These are phyloP conservation scores for Tricholoma furcatifolium DNA, from an alignment of 768 basidiomycete species.

Conservation along the genomic window DNA sequence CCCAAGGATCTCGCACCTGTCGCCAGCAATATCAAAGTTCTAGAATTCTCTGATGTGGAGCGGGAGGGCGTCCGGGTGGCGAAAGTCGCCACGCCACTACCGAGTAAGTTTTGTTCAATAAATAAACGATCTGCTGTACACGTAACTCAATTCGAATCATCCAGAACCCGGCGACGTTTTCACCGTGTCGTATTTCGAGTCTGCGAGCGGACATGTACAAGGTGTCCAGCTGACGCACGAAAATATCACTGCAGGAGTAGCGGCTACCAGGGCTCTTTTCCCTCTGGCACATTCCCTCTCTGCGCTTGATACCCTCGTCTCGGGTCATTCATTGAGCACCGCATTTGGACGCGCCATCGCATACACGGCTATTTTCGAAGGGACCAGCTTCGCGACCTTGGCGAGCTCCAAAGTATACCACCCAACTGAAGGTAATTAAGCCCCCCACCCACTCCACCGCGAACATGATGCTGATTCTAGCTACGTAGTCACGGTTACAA, in stretches of 20 bases:
- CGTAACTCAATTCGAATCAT: conserved; percentile 7
- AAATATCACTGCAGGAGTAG: conserved; percentile 88
- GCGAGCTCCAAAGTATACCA: conserved; percentile 53
- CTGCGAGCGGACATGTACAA: conserved; percentile 49
- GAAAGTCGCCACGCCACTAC: conserved; percentile 42
- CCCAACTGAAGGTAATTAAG: conserved; percentile 38
- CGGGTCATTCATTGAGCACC: conserved; percentile 68
- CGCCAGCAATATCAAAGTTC: conserved; percentile 52
- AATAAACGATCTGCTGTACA: background rate
- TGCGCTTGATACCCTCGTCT: conserved; percentile 74
- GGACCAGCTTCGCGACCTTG: conserved; percentile 69
- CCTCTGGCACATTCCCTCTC: conserved; percentile 70
- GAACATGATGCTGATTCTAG: background rate
- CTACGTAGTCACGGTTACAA: conserved; percentile 17
- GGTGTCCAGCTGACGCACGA: conserved; percentile 75
- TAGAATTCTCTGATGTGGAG: conserved; percentile 71
- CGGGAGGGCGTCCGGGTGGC: conserved; percentile 56
- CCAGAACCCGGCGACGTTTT: conserved; percentile 63
- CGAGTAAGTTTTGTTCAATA: conserved; percentile 44
- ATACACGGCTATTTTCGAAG: conserved; percentile 77
- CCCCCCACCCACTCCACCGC: background rate
- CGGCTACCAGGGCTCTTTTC: conserved; percentile 72
- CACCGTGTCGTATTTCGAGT: conserved; percentile 64
- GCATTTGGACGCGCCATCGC: conserved; percentile 80
- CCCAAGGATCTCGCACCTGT: conserved; percentile 43